A percentile compares a stretch with the other conserved stretches of the same genome.
Evolutionary conservation across 1,284 basidiomycete genomes (phyloP).

Genomic region (Chiua sp.): DNA sequence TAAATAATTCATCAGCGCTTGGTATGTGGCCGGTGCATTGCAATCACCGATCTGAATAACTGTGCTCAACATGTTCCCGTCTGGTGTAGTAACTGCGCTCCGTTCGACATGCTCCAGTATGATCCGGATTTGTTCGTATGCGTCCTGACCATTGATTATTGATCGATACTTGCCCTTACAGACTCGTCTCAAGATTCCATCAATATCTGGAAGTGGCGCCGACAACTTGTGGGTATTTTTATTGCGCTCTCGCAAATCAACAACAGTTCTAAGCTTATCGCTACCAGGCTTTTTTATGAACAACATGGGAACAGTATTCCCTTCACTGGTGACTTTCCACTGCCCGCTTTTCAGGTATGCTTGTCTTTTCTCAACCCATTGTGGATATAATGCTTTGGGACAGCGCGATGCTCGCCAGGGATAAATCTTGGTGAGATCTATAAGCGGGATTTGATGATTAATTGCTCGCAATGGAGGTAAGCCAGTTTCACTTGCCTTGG

Average conservation of each 20-base stretch:
- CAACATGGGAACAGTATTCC: conserved; percentile 43
- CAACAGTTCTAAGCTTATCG: no score
- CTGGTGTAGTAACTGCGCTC: no score
- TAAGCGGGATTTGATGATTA: conserved; percentile 41
- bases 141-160: no score
- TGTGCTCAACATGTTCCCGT: conserved; percentile 13
- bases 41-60: conserved; percentile 41
- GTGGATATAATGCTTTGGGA: conserved; percentile 31
- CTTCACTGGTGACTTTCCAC: conserved; percentile 34
- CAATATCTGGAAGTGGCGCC: no score
- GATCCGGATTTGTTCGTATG: no score
- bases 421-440: conserved; percentile 36
- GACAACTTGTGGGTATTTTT: no score
- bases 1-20: conserved; percentile 37
- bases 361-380: conserved; percentile 36
- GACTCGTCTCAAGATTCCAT: no score
- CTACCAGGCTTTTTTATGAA: conserved; percentile 33
- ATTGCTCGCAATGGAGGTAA: conserved; percentile 39
- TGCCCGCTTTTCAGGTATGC: conserved; percentile 32
- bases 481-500: conserved; percentile 24
- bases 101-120: no score
- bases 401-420: conserved; percentile 34
- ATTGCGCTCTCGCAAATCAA: no score
- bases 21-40: conserved; percentile 33
- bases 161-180: no score